These are phyloP conservation scores for Aspergillus pseudoterreus DNA, from an alignment of 2,329 filamentous ascomycete genomes.

Conservation along the genomic window DNA sequence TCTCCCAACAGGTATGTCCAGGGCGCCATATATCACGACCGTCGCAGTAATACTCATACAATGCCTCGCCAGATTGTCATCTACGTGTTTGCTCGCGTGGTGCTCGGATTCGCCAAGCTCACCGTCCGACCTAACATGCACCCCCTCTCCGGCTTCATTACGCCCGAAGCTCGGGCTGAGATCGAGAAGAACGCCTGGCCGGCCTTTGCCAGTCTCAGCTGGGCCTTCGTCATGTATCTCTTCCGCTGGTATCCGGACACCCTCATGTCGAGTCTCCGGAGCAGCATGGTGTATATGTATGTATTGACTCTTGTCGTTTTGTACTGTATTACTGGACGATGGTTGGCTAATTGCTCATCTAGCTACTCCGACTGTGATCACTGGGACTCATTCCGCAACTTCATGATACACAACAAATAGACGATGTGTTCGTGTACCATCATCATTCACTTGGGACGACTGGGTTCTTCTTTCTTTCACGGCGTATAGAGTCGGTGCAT, in stretches of 20 bases:
- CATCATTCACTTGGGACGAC: not conserved
- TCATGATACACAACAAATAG: constrained; percentile 78
- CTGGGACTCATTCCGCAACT: constrained; percentile 81
- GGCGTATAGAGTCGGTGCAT: constrained; percentile 20
- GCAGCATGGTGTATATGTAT: constrained; percentile 98
- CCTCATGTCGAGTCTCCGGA: constrained; percentile 83
- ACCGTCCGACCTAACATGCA: constrained; percentile 62
- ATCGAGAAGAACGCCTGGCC: constrained; percentile 80
- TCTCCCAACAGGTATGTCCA: constrained; percentile 66
- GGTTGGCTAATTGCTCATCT: constrained; percentile 7
- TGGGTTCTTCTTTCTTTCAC: constrained; percentile 1
- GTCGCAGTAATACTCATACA: not conserved
- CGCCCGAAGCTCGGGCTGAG: constrained; percentile 40
- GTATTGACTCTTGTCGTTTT: constrained; percentile 28
- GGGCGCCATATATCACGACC: not conserved
- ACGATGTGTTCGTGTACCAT: constrained; percentile 1
- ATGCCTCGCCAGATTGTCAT: constrained; percentile 70
- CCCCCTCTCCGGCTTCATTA: constrained; percentile 41
- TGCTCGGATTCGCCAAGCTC: constrained; percentile 78
- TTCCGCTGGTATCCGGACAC: constrained; percentile 90
- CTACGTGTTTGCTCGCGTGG: constrained; percentile 92
- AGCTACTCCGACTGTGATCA: constrained; percentile 76
- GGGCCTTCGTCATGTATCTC: constrained; percentile 92
- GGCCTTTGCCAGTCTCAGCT: constrained; percentile 83
- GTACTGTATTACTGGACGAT: not conserved